phyloP scores from a whole-genome alignment of 192 early-diverging fungal genomes.

The Podochytrium sp. region DNA sequence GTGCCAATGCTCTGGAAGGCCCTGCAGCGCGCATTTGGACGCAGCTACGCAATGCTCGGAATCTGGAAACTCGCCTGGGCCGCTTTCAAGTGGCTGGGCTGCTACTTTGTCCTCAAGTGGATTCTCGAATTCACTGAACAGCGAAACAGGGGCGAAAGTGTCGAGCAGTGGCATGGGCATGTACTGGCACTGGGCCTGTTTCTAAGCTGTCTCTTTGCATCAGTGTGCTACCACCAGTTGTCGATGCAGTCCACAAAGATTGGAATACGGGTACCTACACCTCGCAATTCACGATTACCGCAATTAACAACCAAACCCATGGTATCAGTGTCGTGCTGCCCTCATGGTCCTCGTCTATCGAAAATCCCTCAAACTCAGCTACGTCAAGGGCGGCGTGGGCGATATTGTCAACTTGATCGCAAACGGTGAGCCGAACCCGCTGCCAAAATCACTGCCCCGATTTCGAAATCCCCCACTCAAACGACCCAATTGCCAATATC shows the following conservation, averaged over 20 bases:
- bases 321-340: slow-evolving; percentile 65
- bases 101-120: slow-evolving; percentile 57
- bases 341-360: slow-evolving; percentile 78
- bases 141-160: not conserved
- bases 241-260: slow-evolving; percentile 48
- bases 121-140: slow-evolving; percentile 49
- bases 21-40: slow-evolving; percentile 61
- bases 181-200: slow-evolving; percentile 45
- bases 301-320: not conserved
- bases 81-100: slow-evolving; percentile 62
- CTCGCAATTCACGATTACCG: not conserved
- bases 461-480: no score
- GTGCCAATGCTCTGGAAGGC: slow-evolving; percentile 57
- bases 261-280: slow-evolving; percentile 51
- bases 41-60: slow-evolving; percentile 54
- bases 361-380: slow-evolving; percentile 67
- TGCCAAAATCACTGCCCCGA: no score
- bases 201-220: slow-evolving; percentile 44
- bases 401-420: slow-evolving; percentile 75
- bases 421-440: no score
- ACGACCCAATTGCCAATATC: no score
- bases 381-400: slow-evolving; percentile 67
- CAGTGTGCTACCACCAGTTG: slow-evolving; percentile 53
- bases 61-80: slow-evolving; percentile 70
- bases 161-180: slow-evolving; percentile 15